Conservation (phyloP, 768 basidiomycete genomes). For the Boletus rufocinnamomeus region DNA sequence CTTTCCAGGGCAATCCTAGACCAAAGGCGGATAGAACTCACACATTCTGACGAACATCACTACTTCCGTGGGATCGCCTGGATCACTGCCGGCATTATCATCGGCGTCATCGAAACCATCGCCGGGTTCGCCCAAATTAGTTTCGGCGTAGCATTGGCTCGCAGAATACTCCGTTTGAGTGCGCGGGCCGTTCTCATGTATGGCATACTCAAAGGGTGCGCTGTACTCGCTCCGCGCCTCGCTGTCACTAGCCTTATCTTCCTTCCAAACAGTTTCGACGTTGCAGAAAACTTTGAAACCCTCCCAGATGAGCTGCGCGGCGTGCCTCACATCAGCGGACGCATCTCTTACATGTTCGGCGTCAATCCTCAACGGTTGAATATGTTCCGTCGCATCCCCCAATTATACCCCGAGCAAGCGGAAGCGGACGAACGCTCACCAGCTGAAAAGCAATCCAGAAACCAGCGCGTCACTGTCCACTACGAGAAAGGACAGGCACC, state of each 20-base stretch:
- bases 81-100: conserved; percentile 59
- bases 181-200: conserved; percentile 57
- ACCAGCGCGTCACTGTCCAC: conserved; percentile 52
- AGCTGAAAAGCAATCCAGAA: conserved; percentile 7
- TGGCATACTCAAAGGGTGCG: conserved; percentile 71
- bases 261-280: conserved; percentile 46
- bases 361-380: conserved; percentile 52
- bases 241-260: background rate
- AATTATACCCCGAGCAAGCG: conserved; percentile 32
- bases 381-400: conserved; percentile 57
- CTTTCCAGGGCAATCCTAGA: conserved; percentile 51
- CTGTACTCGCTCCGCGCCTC: background rate
- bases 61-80: conserved; percentile 64
- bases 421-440: conserved; percentile 6
- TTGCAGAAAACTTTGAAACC: conserved; percentile 52
- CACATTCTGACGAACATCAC: conserved; percentile 45
- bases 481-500: conserved; percentile 48
- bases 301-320: conserved; percentile 43
- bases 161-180: conserved; percentile 59
- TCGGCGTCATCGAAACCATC: conserved; percentile 66
- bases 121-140: conserved; percentile 59
- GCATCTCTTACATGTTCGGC: conserved; percentile 48
- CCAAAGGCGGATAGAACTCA: conserved; percentile 53
- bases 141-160: conserved; percentile 54
- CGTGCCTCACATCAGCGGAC: conserved; percentile 22